These are phyloP conservation scores for Cercospora beticola DNA, from an alignment of 2,329 filamentous ascomycete genomes.

Conservation along the genomic window DNA sequence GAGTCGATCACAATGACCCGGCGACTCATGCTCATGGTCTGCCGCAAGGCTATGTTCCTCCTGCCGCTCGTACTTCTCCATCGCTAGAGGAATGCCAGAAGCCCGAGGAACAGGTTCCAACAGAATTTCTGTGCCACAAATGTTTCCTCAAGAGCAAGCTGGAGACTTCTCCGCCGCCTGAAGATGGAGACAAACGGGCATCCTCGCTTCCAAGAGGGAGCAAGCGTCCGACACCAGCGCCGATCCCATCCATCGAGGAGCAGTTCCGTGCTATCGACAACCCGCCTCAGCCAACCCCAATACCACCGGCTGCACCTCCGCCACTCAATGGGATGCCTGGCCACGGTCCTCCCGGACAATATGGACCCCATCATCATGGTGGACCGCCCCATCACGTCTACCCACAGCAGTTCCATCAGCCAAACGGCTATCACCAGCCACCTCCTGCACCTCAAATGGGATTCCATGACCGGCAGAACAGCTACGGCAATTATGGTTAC, in stretches of 20 bases:
- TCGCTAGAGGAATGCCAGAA: constrained; percentile 19
- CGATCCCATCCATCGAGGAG: constrained; percentile 26
- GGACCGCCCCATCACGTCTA: constrained; percentile 28
- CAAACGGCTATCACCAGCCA: constrained; percentile 29
- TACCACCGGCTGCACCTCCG: constrained; percentile 19
- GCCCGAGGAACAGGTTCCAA: constrained; percentile 16
- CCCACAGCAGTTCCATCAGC: constrained; percentile 29
- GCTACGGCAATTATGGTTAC: constrained; percentile 21
- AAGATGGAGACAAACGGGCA: constrained; percentile 29
- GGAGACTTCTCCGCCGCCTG: constrained; percentile 39
- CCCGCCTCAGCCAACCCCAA: constrained; percentile 22
- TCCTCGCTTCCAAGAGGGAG: constrained; percentile 30
- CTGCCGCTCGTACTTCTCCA: constrained; percentile 22
- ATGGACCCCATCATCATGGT: constrained; percentile 12
- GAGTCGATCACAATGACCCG: constrained; percentile 23
- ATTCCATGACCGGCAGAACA: constrained; percentile 30
- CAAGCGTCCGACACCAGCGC: constrained; percentile 22
- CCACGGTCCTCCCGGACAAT: constrained; percentile 21
- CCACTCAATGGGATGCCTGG: constrained; percentile 17
- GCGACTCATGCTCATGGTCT: constrained; percentile 30
- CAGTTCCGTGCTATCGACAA: constrained; percentile 34
- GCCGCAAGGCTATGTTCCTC: constrained; percentile 28
- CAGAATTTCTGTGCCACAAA: constrained; percentile 48
- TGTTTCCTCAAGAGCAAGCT: constrained; percentile 50
- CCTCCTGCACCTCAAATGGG: constrained; percentile 14